phyloP scores from a whole-genome alignment of 208 protist species.

The Acanthamoeba culbertsoni region DNA sequence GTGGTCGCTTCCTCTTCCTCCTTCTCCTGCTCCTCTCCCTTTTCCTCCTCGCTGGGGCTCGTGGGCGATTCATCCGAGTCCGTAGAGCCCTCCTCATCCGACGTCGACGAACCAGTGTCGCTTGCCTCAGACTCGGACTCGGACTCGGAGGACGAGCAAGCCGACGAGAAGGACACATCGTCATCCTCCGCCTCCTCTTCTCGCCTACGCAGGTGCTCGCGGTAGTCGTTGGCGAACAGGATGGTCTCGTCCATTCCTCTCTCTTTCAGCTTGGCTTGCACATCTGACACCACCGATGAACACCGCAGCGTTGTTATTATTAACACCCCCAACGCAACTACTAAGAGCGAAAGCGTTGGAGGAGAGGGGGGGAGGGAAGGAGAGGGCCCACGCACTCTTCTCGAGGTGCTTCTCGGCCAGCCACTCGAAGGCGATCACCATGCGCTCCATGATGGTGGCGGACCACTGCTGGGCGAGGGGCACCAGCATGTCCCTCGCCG shows the following conservation, averaged over 20 bases:
- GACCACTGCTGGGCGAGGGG: not conserved
- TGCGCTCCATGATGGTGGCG: not conserved
- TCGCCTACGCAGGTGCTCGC: not conserved
- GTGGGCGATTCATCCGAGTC: too few species aligned
- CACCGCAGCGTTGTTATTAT: not conserved
- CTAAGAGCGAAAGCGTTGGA: not conserved
- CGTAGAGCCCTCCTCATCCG: too few species aligned
- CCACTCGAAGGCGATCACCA: not conserved
- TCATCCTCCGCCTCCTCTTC: not conserved
- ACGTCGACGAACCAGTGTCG: too few species aligned
- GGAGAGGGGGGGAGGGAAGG: not conserved
- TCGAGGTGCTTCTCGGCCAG: conserved; percentile 44
- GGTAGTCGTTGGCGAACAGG: conserved; percentile 21
- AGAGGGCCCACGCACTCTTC: not conserved
- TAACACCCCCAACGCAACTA: too few species aligned
- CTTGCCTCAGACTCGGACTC: not conserved
- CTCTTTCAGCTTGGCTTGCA: conserved; percentile 19
- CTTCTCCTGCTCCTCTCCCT: too few species aligned
- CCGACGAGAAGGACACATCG: not conserved
- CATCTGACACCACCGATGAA: not conserved
- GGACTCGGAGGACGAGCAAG: not conserved
- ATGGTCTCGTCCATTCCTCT: conserved; percentile 18
- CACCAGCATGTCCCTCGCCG: not conserved
- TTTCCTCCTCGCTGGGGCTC: too few species aligned
- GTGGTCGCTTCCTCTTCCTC: too few species aligned